Conservation (phyloP, 345 rosid genomes). For the Salix exigua region DNA sequence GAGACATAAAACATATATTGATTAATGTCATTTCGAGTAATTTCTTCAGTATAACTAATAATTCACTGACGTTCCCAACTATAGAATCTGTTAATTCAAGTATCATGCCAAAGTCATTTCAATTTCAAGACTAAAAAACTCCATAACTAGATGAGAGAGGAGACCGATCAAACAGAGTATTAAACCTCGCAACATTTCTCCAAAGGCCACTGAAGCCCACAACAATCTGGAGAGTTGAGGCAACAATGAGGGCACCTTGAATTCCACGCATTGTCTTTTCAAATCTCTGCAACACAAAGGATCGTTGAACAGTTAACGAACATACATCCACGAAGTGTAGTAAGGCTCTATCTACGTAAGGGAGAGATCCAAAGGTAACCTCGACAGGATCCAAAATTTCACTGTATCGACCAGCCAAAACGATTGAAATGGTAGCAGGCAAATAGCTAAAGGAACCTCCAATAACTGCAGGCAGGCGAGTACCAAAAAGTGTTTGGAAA, state of each 20-base stretch:
- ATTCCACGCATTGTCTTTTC: slow-evolving; percentile 84
- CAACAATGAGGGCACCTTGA: slow-evolving; percentile 90
- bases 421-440: slow-evolving; percentile 78
- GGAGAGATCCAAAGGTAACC: slow-evolving; percentile 38
- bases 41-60: neutral
- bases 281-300: slow-evolving; percentile 54
- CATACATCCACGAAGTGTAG: neutral
- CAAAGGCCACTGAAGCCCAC: slow-evolving; percentile 96
- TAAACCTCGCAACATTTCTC: slow-evolving; percentile 89
- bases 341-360: neutral
- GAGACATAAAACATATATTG: neutral
- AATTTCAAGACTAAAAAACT: neutral
- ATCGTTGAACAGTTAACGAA: slow-evolving; percentile 5
- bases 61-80: neutral
- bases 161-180: neutral
- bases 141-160: neutral
- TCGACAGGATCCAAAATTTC: slow-evolving; percentile 76
- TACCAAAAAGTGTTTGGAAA: slow-evolving; percentile 71
- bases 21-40: neutral
- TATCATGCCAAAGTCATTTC: neutral
- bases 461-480: slow-evolving; percentile 88
- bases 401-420: slow-evolving; percentile 78
- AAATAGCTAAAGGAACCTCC: slow-evolving; percentile 80
- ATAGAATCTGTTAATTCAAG: neutral
- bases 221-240: slow-evolving; percentile 88